Evolutionary conservation across 129 eudicot species (phyloP).

Genomic region (Flaveria trinervia): DNA sequence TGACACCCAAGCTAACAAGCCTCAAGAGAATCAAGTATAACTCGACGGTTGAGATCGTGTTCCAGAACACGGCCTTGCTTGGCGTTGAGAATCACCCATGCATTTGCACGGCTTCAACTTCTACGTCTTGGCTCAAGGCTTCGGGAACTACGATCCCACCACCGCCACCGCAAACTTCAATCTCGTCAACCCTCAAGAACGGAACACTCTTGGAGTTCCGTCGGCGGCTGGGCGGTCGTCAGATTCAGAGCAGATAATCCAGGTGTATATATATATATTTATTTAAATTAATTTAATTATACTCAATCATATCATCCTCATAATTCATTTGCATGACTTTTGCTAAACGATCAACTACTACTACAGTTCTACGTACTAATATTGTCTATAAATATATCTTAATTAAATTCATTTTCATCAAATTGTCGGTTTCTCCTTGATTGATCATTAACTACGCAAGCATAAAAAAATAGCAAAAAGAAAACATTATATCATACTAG

Average conservation of each 20-base stretch:
- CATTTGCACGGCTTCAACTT: conserved; percentile 73
- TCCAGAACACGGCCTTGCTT: conserved; percentile 56
- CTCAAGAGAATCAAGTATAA: conserved; percentile 56
- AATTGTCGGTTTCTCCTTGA: no score
- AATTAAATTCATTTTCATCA: no score
- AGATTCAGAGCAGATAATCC: conserved; percentile 78
- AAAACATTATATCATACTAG: no score
- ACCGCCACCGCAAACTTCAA: conserved; percentile 48
- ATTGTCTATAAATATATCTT: no score
- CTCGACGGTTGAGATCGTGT: conserved; percentile 56
- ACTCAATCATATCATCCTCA: no score
- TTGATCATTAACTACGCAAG: no score
- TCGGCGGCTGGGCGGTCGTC: conserved; percentile 75
- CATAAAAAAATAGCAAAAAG: no score
- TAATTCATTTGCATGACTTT: no score
- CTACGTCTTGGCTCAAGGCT: conserved; percentile 65
- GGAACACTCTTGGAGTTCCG: conserved; percentile 64
- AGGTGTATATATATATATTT: conserved; percentile 24
- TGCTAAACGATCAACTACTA: no score
- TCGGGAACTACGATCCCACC: conserved; percentile 58
- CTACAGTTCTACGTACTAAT: no score
- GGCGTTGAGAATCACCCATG: conserved; percentile 61
- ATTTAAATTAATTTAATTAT: no score
- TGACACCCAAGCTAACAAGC: conserved; percentile 51
- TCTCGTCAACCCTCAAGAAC: conserved; percentile 53